Percentiles rank a stretch among this genome's conserved stretches.
Conservation (phyloP, 306 rosid species). For the Vicia faba region DNA sequence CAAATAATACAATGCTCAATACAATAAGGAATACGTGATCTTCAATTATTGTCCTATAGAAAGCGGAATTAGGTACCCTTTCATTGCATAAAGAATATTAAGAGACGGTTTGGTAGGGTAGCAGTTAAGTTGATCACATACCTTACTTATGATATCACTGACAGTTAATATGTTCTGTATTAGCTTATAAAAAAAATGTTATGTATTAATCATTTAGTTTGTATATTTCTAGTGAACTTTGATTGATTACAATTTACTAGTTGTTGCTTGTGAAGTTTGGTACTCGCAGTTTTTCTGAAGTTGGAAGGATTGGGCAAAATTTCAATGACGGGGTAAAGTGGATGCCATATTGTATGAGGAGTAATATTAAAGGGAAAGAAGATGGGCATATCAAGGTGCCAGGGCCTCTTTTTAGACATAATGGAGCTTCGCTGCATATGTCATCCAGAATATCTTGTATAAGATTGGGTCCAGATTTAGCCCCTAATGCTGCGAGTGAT, state of each 20-base stretch:
- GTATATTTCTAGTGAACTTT: conserved; percentile 9
- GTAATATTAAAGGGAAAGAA: conserved; percentile 40
- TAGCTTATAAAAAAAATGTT: no score
- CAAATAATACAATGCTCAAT: background rate
- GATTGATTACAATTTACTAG: conserved; percentile 44
- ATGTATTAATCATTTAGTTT: background rate
- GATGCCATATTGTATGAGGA: conserved; percentile 60
- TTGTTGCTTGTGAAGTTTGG: conserved; percentile 47
- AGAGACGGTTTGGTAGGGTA: background rate
- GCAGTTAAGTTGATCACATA: conserved; percentile 1
- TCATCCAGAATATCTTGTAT: conserved; percentile 68
- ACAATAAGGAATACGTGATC: background rate
- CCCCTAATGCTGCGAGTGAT: conserved; percentile 40
- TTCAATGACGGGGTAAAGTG: conserved; percentile 42
- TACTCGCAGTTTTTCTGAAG: conserved; percentile 65
- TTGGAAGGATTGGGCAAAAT: conserved; percentile 54
- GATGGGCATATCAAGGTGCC: conserved; percentile 42
- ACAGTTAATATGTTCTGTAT: background rate
- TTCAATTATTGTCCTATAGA: background rate
- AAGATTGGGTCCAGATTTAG: conserved; percentile 53
- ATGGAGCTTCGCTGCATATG: conserved; percentile 50
- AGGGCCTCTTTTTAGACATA: conserved; percentile 53
- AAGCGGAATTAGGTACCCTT: background rate
- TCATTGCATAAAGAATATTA: background rate
- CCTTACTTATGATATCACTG: background rate